Conservation (phyloP, 768 basidiomycete genomes). For the Podaxis sp. region DNA sequence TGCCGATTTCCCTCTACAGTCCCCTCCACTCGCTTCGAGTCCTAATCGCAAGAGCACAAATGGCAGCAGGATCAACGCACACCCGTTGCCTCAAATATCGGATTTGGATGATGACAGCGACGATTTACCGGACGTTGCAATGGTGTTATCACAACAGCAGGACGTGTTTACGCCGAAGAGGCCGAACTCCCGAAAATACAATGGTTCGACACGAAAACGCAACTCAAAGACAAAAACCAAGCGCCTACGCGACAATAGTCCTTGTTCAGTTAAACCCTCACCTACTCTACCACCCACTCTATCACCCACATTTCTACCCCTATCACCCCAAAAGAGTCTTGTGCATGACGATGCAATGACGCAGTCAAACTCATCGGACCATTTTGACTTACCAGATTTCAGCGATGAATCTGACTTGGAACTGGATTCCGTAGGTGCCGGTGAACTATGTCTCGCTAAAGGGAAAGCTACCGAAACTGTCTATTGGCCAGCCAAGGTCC, state of each 20-base stretch:
- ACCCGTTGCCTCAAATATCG: neutral
- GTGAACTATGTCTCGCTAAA: constrained; percentile 62
- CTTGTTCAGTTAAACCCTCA: neutral
- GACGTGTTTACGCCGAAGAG: neutral
- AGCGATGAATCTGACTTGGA: constrained; percentile 8
- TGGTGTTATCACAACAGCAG: constrained; percentile 19
- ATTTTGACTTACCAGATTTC: neutral
- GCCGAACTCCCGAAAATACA: neutral
- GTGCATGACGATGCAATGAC: neutral
- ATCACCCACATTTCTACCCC: neutral
- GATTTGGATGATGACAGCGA: constrained; percentile 26
- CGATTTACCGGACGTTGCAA: constrained; percentile 44
- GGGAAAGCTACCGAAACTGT: constrained; percentile 32
- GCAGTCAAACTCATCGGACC: neutral
- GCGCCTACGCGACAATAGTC: neutral
- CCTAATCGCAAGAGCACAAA: neutral
- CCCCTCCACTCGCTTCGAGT: neutral
- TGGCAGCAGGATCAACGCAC: neutral
- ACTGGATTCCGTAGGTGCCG: constrained; percentile 30
- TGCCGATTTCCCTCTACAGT: constrained; percentile 4
- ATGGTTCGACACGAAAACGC: neutral
- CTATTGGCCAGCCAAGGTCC: constrained; percentile 71
- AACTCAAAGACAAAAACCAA: neutral
- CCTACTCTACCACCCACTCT: constrained; percentile 1
- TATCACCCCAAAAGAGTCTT: neutral